Evolutionary conservation across 2,329 filamentous ascomycete genomes (phyloP), one percentile per base, ranked within the genome.

Genomic region (Tolypocladium guangdongense): DNA sequence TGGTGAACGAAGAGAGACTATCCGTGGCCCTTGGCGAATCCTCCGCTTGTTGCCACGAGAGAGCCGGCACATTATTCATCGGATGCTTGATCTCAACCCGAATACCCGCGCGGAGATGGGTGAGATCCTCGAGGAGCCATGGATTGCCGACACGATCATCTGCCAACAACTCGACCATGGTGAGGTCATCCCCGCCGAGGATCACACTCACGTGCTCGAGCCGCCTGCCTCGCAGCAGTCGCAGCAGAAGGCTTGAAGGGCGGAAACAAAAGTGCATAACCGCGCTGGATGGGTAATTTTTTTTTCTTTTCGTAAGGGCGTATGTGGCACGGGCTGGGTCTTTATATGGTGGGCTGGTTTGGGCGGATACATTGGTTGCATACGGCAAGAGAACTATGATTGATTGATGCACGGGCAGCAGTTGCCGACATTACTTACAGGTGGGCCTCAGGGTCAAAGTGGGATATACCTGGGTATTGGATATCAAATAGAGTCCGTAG

Each of bases 1-100:
- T 7, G 63, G 60, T 1, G 80, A 82, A 36, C 83, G 81, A 64
- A 86, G 83, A 63, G 87, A 91, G 66, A 82, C 90, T 0, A 95
- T 99, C 61, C 89, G 90, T 63, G 93, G 93, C 0, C 93, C 93
- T 2, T 95, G 92, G 87, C 82, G 93, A 48, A 80, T 99, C 45
- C 74, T 99, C 33, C 83, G 93, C 43, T 75, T 97, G 37, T 76
- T 99, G 11, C 93, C 93, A 1, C 80, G 92, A 55, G 93, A 97
- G 70, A 95, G 87, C 59, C 79, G 93, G 51, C 86, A 92, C 65
- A 90, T 99, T 57, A 87, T 99, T 53, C 86, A 89, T 46, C 81
- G 88, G 54, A 99, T 99, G 93, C 80, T 99, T 37, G 90, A 93
- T 63, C 78, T 96, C 50, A 83, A 96, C 62, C 90, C 91, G 0